Evolutionary conservation across 345 rosid species (phyloP), one percentile per base, ranked within the genome.

Genomic region (Eutrema japonicum): DNA sequence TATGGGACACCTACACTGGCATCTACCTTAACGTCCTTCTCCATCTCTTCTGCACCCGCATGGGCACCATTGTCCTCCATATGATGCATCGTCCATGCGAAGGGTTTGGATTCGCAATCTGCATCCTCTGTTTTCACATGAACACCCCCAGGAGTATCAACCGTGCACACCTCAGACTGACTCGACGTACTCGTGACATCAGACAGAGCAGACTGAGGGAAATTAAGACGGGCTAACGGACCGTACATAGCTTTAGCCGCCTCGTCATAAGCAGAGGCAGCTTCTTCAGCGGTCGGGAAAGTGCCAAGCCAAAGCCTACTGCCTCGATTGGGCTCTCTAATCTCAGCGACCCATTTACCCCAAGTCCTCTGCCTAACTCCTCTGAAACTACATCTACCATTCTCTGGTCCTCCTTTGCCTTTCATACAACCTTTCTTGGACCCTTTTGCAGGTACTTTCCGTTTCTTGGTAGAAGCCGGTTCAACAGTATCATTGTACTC

Each of bases 261-360:
- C 10, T 82, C 80, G 12, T 93, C 98, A 43, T 90, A 93, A 30
- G 97, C 96, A 29, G 78, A 10, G 0, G 98, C 98, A 29, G 98
- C 98, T 10, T 91, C 77, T 2, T 69, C 35, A 6, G 97, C 97
- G 2, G 92, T 87, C 0, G 90, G 88, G 50, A 86, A 93, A 13
- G 97, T 93, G 11, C 98, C 98, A 41, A 93, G 89, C 98, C 98
- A 93, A 4, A 91, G 83, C 63, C 98, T 74, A 13, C 72, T 82
- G 2, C 91, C 91, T 18, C 86, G 48, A 12, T 85, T 82, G 0
- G 98, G 98, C 14, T 91, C 90, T 51, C 98, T 80, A 47, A 93
- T 93, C 81, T 91, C 97, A 0, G 98, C 95, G 26, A 90, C 96
- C 96, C 98, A 92, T 79, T 87, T 90, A 2, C 98, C 98, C 98